A percentile compares a stretch with the other conserved stretches of the same genome.
Conservation (phyloP, 805 yeast species). For the Wickerhamiella parazyma region DNA sequence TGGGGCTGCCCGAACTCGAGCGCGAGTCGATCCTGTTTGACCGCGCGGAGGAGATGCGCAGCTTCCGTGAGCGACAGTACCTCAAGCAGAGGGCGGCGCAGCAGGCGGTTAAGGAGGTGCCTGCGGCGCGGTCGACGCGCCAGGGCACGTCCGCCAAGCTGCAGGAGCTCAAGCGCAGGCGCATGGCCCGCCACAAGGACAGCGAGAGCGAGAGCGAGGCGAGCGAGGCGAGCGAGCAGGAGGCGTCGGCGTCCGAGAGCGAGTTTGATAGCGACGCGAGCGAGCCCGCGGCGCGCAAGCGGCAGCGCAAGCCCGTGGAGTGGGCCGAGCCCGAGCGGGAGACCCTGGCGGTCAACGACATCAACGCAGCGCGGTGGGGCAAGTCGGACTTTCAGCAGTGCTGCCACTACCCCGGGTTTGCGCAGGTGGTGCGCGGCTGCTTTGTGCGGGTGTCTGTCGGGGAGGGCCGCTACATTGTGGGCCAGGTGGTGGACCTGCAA, state of each 20-base stretch:
- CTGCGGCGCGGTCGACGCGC: constrained; percentile 17
- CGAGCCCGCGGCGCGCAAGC: too few relatives aligned
- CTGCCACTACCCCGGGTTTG: constrained; percentile 73
- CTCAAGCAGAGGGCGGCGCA: constrained; percentile 61
- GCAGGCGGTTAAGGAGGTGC: constrained; percentile 20
- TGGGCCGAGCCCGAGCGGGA: constrained; percentile 34
- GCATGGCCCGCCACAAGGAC: constrained; percentile 38
- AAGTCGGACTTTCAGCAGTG: constrained; percentile 60
- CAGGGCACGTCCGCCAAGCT: constrained; percentile 32
- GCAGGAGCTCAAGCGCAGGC: constrained; percentile 60
- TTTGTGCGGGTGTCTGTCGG: constrained; percentile 80
- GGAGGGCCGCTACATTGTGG: constrained; percentile 64
- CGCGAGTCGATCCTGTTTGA: constrained; percentile 86
- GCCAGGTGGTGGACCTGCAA: constrained; percentile 51
- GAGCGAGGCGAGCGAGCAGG: constrained; percentile 21
- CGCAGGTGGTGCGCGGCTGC: constrained; percentile 53
- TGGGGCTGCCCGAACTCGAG: constrained; percentile 72
- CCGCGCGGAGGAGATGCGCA: constrained; percentile 83
- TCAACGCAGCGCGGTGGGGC: constrained; percentile 65
- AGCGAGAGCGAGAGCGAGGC: constrained; percentile 31
- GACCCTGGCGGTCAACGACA: constrained; percentile 43
- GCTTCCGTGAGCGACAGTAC: constrained; percentile 68
- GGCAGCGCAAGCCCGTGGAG: constrained; percentile 27
- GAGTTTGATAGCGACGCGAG: constrained; percentile 30
- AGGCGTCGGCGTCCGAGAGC: constrained; percentile 26